A percentile compares a stretch with the other conserved stretches of the same genome.
These are phyloP conservation scores for Penicillium odoratum DNA, from an alignment of 495 filamentous ascomycete genomes.

Conservation along the genomic window DNA sequence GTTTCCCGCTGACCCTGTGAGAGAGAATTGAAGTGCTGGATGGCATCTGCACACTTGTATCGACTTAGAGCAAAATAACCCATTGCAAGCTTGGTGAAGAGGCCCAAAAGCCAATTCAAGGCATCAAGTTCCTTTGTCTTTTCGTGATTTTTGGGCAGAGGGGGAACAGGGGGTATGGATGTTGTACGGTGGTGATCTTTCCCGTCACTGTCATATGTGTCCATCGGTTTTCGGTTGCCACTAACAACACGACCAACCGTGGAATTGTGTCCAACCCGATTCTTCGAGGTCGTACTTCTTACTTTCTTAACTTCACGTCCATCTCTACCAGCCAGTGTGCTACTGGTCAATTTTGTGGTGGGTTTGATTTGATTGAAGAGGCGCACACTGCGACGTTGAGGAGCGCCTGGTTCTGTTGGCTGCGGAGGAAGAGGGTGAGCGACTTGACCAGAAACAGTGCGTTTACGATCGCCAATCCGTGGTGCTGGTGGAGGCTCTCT, in stretches of 20 bases:
- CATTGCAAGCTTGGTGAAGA: slow-evolving; percentile 77
- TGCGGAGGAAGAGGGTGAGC: slow-evolving; percentile 58
- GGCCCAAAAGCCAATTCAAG: slow-evolving; percentile 73
- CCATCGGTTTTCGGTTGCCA: slow-evolving; percentile 66
- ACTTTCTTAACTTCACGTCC: slow-evolving; percentile 77
- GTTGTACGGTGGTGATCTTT: slow-evolving; percentile 50
- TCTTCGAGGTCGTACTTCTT: slow-evolving; percentile 62
- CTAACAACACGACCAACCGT: slow-evolving; percentile 83
- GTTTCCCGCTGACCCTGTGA: slow-evolving; percentile 80
- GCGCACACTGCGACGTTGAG: slow-evolving; percentile 75
- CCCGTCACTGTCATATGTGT: slow-evolving; percentile 65
- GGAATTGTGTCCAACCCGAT: slow-evolving; percentile 53
- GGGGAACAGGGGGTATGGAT: slow-evolving; percentile 28
- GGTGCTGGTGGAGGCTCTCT: slow-evolving; percentile 37
- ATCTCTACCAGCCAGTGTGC: slow-evolving; percentile 56
- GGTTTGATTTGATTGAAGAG: slow-evolving; percentile 72
- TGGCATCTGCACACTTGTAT: slow-evolving; percentile 74
- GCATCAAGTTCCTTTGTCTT: slow-evolving; percentile 70
- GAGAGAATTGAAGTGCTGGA: slow-evolving; percentile 68
- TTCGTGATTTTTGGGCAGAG: slow-evolving; percentile 33
- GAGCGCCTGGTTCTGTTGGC: slow-evolving; percentile 61
- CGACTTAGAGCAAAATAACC: slow-evolving; percentile 75
- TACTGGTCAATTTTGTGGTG: slow-evolving; percentile 52
- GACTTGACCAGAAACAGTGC: slow-evolving; percentile 81
- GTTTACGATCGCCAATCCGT: slow-evolving; percentile 64